Base-by-base conservation (phyloP, 805 yeast genomes). In the Suhomyces sp. region DNA sequence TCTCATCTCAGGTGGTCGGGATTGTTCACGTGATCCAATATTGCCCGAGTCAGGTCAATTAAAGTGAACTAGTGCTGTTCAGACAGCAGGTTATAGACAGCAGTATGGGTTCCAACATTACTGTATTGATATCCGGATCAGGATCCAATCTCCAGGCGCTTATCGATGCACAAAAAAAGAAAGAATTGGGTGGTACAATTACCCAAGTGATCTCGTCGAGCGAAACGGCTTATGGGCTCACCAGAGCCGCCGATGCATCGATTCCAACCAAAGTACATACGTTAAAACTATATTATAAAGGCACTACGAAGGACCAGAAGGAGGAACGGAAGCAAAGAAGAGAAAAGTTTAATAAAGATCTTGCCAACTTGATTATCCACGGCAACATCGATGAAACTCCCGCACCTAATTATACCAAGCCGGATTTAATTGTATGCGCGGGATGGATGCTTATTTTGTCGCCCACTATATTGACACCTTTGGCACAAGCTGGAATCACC, bases 361-460 rank as follows among this genome's bases (percentile, higher is more conserved):
- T 94, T 43, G 93, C 96, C 8, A 72, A 80, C 46, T 62, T 86
- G 21, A 82, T 94, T 20, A 66, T 89, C 21, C 65, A 75, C 51
- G 85, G 85, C 5, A 60, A 64, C 40, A 64, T 62, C 27, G 71
- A 68, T 15, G 85, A 85, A 4, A 60, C 63, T 37, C 40, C 53
- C 24, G 64, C 58, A 20, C 45, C 56, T 3, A 55, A 61, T 1
- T 77, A 82, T 49, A 59, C 67, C 29, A 78, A 78, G 57, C 98
- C 98, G 4, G 89, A 88, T 58, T 76, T 94, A 56, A 84, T 94
- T 40, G 97, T 94, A 5, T 94, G 99, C 72, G 99, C 99, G 4
- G 99, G 99, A 2, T 94, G 99, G 99, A 86, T 94, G 92, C 79
- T 94, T 48, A 94, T 94, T 53, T 76, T 94, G 53, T 87, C 97